phyloP scores from a whole-genome alignment of 768 basidiomycete genomes.

The Trametes meyenii region DNA sequence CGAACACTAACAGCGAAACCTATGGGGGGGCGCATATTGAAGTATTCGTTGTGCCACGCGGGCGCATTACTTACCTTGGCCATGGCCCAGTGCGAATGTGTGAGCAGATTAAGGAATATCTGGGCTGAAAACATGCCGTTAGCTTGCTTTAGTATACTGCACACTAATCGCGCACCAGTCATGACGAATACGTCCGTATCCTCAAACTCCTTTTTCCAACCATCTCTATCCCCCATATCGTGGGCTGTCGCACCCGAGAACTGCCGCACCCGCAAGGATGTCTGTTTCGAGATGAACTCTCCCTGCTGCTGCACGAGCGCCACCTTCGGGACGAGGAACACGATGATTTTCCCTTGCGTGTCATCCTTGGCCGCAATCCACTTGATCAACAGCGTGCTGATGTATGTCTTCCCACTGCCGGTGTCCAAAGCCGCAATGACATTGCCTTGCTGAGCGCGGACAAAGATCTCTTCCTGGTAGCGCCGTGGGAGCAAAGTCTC shows the following conservation, averaged over 20 bases:
- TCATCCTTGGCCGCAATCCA: conserved; percentile 62
- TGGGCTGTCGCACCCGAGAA: conserved; percentile 74
- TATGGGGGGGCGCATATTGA: conserved; percentile 26
- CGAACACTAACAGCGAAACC: conserved; percentile 60
- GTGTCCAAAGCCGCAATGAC: conserved; percentile 63
- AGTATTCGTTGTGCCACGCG: neutral
- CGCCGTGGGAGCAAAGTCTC: conserved; percentile 49
- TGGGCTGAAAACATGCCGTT: conserved; percentile 54
- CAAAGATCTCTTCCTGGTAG: conserved; percentile 60
- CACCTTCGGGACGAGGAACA: conserved; percentile 87
- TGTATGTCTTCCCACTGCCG: conserved; percentile 63
- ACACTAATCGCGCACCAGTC: conserved; percentile 58
- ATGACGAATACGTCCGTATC: conserved; percentile 79
- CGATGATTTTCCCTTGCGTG: conserved; percentile 58
- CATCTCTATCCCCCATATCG: conserved; percentile 63
- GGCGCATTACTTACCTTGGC: conserved; percentile 45
- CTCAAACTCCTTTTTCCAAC: conserved; percentile 68
- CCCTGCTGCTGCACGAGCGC: conserved; percentile 85
- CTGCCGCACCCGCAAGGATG: conserved; percentile 66
- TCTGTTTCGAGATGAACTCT: conserved; percentile 63
- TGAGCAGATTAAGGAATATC: conserved; percentile 78
- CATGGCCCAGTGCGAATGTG: conserved; percentile 81
- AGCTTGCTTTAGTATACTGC: neutral
- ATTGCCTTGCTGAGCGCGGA: conserved; percentile 51
- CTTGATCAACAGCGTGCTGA: conserved; percentile 68